Conservation (phyloP, 2,329 filamentous ascomycete genomes). For the Calonectria naviculata region DNA sequence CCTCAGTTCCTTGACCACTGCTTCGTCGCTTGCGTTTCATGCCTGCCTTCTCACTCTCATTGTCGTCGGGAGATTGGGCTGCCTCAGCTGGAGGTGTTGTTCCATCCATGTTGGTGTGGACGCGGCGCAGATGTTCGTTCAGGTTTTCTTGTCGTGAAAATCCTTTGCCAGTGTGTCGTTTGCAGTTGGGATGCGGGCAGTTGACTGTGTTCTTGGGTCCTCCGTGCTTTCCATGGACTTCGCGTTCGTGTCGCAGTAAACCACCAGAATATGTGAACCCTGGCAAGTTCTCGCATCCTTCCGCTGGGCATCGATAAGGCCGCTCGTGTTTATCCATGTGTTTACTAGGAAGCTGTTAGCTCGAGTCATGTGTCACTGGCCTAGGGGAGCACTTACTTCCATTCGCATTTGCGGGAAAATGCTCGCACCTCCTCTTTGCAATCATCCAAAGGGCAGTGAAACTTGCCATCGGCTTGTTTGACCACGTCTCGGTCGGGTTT, state of each 20-base stretch:
- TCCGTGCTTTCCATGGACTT: slow-evolving; percentile 92
- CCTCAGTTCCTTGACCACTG: slow-evolving; percentile 49
- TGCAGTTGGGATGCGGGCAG: slow-evolving; percentile 89
- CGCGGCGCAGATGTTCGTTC: slow-evolving; percentile 90
- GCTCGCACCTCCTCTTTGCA: slow-evolving; percentile 73
- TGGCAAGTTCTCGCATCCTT: slow-evolving; percentile 89
- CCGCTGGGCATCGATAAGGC: slow-evolving; percentile 85
- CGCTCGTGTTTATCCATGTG: slow-evolving; percentile 99
- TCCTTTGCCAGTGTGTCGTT: slow-evolving; percentile 86
- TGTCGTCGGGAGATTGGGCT: slow-evolving; percentile 56
- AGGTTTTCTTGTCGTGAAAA: slow-evolving; percentile 96
- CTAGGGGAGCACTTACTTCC: slow-evolving; percentile 76
- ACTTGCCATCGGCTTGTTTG: slow-evolving; percentile 79
- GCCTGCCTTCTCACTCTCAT: slow-evolving; percentile 57
- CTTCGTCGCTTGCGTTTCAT: slow-evolving; percentile 60
- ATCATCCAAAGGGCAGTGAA: slow-evolving; percentile 76
- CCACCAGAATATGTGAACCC: slow-evolving; percentile 97
- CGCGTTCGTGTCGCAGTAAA: slow-evolving; percentile 87
- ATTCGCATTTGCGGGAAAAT: slow-evolving; percentile 90
- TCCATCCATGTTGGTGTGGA: slow-evolving; percentile 72
- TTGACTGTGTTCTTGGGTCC: slow-evolving; percentile 88
- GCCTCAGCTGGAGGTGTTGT: slow-evolving; percentile 47
- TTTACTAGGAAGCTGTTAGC: slow-evolving; percentile 69
- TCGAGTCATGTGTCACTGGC: not conserved
- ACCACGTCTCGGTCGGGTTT: slow-evolving; percentile 68